A percentile compares a stretch with the other conserved stretches of the same genome.
Evolutionary conservation across 108 stramenopile species (phyloP).

Genomic region (Licmophora abbreviata): DNA sequence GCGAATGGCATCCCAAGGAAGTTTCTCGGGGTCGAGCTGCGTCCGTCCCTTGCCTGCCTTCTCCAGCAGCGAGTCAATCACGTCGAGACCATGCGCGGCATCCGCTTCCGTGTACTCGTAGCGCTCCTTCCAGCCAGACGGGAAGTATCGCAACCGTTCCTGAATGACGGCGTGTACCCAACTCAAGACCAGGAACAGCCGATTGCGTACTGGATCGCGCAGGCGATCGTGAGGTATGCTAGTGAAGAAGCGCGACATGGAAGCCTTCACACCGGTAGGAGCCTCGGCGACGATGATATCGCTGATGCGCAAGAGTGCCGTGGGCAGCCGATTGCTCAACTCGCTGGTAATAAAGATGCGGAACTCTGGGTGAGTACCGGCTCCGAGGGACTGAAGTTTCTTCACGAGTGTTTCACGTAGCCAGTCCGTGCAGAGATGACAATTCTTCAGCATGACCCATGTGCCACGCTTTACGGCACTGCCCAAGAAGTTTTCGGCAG

Average conservation of each 20-base stretch:
- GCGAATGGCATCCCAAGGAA: slow-evolving; percentile 87
- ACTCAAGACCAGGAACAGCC: slow-evolving; percentile 86
- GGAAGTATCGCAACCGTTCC: slow-evolving; percentile 93
- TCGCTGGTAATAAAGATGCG: slow-evolving; percentile 92
- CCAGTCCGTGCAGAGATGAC: slow-evolving; percentile 97
- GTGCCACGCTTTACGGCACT: slow-evolving; percentile 76
- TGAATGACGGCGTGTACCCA: slow-evolving; percentile 96
- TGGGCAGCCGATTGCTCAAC: slow-evolving; percentile 73
- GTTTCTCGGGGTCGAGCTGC: slow-evolving; percentile 63
- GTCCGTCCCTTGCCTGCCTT: slow-evolving; percentile 28
- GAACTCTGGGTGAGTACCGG: slow-evolving; percentile 64
- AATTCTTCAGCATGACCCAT: slow-evolving; percentile 98
- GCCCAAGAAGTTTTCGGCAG: slow-evolving; percentile 75
- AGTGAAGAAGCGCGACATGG: slow-evolving; percentile 82
- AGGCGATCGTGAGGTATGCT: slow-evolving; percentile 63
- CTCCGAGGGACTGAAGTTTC: slow-evolving; percentile 75
- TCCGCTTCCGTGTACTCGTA: slow-evolving; percentile 98
- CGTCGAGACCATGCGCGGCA: slow-evolving; percentile 85
- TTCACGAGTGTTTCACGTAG: slow-evolving; percentile 90
- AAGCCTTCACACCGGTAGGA: slow-evolving; percentile 89
- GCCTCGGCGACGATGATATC: slow-evolving; percentile 90
- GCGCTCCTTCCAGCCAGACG: slow-evolving; percentile 89
- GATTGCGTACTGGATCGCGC: slow-evolving; percentile 53
- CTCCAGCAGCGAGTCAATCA: slow-evolving; percentile 73
- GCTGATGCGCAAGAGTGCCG: slow-evolving; percentile 70